Evolutionary conservation across 2,329 filamentous ascomycete genomes (phyloP).

Genomic region (Phialemoniopsis sp.): DNA sequence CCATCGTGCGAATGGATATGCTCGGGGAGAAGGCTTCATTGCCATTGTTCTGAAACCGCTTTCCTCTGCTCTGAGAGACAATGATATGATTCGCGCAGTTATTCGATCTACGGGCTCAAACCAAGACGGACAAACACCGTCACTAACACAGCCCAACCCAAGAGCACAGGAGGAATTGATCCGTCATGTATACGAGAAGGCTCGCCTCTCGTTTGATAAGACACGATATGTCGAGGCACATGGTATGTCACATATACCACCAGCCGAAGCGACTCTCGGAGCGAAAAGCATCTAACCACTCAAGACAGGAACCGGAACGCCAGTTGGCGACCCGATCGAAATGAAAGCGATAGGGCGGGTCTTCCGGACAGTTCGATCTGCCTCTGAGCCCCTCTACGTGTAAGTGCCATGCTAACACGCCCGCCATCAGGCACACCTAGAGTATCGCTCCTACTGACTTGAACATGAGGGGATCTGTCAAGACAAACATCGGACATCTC

Average conservation of each 20-base stretch:
- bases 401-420: constrained; percentile 13
- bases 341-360: constrained; percentile 7
- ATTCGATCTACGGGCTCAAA: constrained; percentile 26
- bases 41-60: constrained; percentile 38
- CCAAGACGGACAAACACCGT: constrained; percentile 30
- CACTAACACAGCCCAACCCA: constrained; percentile 35
- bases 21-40: constrained; percentile 37
- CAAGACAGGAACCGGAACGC: constrained; percentile 6
- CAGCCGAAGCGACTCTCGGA: too few species aligned
- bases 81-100: constrained; percentile 29
- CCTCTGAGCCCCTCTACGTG: constrained; percentile 8
- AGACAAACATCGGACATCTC: constrained; percentile 38
- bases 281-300: too few species aligned
- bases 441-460: too few species aligned
- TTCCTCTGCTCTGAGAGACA: constrained; percentile 31
- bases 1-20: constrained; percentile 37
- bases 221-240: constrained; percentile 6
- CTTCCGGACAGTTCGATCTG: constrained; percentile 4
- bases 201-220: constrained; percentile 14
- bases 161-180: constrained; percentile 25
- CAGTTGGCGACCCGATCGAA: constrained; percentile 8
- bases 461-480: constrained; percentile 27
- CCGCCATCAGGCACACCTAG: too few species aligned
- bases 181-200: constrained; percentile 21
- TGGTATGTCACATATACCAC: constrained; percentile 4